Base-by-base conservation (phyloP, 768 basidiomycete genomes). In the Mycena venus region DNA sequence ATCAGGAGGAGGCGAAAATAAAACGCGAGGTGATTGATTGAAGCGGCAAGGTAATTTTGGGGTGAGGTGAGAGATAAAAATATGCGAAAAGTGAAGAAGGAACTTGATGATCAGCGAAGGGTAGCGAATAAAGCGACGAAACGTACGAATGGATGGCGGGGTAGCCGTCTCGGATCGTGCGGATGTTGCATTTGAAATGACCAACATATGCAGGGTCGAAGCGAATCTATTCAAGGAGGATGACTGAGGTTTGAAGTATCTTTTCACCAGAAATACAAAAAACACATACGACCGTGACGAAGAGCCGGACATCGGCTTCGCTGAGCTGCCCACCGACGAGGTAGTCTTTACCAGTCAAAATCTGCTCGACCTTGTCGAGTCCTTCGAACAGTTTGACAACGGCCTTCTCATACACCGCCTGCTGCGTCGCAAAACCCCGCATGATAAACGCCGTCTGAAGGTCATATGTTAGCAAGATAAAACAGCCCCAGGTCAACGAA, bases 171-270 rank as follows among this genome's bases (percentile, higher is more conserved):
- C 97, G 95, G 81, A 98, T 95, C 38, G 90, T 92, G 40, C 94
- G 91, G 73, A 96, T 81, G 87, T 98, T 96, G 85, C 96, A 97
- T 78, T 98, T 98, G 90, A 99, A 99, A 80, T 96, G 95, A 0
- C 93, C 91, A 60, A 93, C 89, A 83, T 99, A 99, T 11, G 94
- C 97, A 1, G 92, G 91, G 79, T 97, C 96, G 83, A 97, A 97
- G 36, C 96, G 95, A 74, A 96, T 85, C 94, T 95, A 70, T 66
- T 2, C 27, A 49, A 19, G 47, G n/a, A n/a, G n/a, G n/a, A n/a
- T n/a, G n/a, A n/a, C n/a, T n/a, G n/a, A n/a, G n/a, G n/a, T n/a
- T n/a, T n/a, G 53, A 56, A 1, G 12, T 15, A 23, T 49, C 23
- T 49, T 44, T 19, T 4, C n/a, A n/a, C n/a, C n/a, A n/a, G n/a